phyloP scores from a whole-genome alignment of 768 basidiomycete genomes.

The Russula sp. region DNA sequence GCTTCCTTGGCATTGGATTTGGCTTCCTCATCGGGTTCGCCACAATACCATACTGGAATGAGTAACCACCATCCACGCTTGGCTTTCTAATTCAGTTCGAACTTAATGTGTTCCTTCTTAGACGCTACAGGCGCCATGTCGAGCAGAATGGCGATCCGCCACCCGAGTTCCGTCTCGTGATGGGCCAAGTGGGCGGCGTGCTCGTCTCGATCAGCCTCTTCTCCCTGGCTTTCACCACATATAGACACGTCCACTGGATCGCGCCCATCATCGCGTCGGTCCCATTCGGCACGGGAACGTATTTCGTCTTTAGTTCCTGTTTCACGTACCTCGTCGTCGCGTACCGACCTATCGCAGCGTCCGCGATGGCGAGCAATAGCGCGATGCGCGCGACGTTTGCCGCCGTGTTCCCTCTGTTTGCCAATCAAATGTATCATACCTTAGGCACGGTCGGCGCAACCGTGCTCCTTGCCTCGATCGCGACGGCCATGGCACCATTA shows the following conservation, averaged over 20 bases:
- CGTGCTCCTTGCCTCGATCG: constrained; percentile 36
- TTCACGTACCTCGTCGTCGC: constrained; percentile 54
- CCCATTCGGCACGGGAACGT: constrained; percentile 47
- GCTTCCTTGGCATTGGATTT: constrained; percentile 46
- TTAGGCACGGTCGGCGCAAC: constrained; percentile 34
- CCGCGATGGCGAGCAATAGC: constrained; percentile 61
- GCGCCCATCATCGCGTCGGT: constrained; percentile 38
- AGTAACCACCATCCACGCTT: constrained; percentile 13
- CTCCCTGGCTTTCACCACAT: constrained; percentile 50
- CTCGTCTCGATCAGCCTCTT: constrained; percentile 53
- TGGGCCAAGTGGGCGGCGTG: constrained; percentile 63
- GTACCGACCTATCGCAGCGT: constrained; percentile 45
- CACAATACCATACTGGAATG: constrained; percentile 42
- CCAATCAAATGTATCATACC: constrained; percentile 32
- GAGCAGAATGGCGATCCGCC: constrained; percentile 40
- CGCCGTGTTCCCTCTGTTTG: constrained; percentile 35
- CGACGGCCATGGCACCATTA: constrained; percentile 34
- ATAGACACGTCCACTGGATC: constrained; percentile 40
- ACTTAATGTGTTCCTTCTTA: background rate
- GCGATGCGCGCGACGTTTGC: constrained; percentile 37
- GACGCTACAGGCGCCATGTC: background rate
- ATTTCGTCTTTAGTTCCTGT: constrained; percentile 60
- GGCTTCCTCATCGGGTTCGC: constrained; percentile 37
- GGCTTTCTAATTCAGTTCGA: background rate
- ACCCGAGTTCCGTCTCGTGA: constrained; percentile 57